Evolutionary conservation across 352 stramenopile species (phyloP).

Genomic region (Phytophthora constricta): DNA sequence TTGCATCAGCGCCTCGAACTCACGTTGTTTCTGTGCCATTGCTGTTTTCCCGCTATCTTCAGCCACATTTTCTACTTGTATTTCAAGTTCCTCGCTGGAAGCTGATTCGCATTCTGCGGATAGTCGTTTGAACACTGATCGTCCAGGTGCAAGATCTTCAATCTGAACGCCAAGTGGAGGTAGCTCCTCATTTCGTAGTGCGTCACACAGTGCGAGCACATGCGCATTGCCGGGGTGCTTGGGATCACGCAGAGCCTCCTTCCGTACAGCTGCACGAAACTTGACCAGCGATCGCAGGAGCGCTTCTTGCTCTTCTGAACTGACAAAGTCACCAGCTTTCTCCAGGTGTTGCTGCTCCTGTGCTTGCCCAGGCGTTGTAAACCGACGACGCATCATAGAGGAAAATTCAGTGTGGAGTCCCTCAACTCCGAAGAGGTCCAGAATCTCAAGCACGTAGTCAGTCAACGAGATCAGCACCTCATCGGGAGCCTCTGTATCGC

Average conservation of each 20-base stretch:
- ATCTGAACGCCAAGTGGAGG: slow-evolving; percentile 65
- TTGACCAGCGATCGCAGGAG: slow-evolving; percentile 60
- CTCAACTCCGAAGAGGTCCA: slow-evolving; percentile 75
- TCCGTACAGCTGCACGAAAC: slow-evolving; percentile 70
- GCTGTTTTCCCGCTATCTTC: slow-evolving; percentile 7
- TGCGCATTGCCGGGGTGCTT: slow-evolving; percentile 42
- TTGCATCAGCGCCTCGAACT: slow-evolving; percentile 71
- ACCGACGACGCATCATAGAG: slow-evolving; percentile 38
- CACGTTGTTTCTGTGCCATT: slow-evolving; percentile 54
- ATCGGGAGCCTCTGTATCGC: slow-evolving; percentile 36
- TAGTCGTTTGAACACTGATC: slow-evolving; percentile 66
- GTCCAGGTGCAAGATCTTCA: slow-evolving; percentile 69
- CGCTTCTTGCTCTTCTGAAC: slow-evolving; percentile 35
- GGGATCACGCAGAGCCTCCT: slow-evolving; percentile 60
- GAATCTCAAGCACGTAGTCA: slow-evolving; percentile 71
- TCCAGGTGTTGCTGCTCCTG: slow-evolving; percentile 17
- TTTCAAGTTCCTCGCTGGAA: slow-evolving; percentile 8
- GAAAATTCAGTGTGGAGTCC: slow-evolving; percentile 62
- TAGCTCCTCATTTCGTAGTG: slow-evolving; percentile 64
- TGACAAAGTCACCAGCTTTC: slow-evolving; percentile 8
- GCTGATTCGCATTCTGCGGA: slow-evolving; percentile 46
- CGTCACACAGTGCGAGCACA: slow-evolving; percentile 70
- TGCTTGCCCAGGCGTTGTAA: slow-evolving; percentile 28
- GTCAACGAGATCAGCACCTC: slow-evolving; percentile 67
- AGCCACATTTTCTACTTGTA: slow-evolving; percentile 18